phyloP scores from a whole-genome alignment of 768 basidiomycete genomes.

The Suillus hirtellus region DNA sequence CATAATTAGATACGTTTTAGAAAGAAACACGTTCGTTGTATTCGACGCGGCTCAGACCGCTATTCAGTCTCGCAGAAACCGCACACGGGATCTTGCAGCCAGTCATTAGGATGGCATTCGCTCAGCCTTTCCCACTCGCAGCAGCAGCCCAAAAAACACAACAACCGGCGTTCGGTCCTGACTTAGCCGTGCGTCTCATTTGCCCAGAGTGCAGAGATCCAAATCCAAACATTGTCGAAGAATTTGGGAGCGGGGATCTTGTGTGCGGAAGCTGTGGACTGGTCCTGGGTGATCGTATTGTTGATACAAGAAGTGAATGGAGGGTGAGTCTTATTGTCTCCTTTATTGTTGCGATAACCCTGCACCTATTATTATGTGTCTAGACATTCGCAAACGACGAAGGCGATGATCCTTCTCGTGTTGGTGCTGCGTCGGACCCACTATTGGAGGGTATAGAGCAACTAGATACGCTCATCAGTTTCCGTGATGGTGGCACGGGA shows the following conservation, averaged over 20 bases:
- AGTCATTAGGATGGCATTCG: conserved; percentile 53
- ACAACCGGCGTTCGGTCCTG: conserved; percentile 71
- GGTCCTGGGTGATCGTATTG: conserved; percentile 93
- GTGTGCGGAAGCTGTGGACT: conserved; percentile 93
- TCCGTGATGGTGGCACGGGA: conserved; percentile 93
- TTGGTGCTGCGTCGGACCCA: conserved; percentile 93
- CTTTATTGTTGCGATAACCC: conserved; percentile 16
- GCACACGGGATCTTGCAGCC: conserved; percentile 17
- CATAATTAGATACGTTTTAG: conserved; percentile 18
- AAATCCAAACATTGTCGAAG: conserved; percentile 93
- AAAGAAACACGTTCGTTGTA: conserved; percentile 28
- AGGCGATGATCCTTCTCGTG: conserved; percentile 99
- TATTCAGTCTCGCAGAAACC: conserved; percentile 18
- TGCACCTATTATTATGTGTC: conserved; percentile 24
- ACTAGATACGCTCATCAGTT: conserved; percentile 92
- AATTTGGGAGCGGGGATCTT: conserved; percentile 96
- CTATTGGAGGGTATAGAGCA: conserved; percentile 93
- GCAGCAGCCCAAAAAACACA: conserved; percentile 48
- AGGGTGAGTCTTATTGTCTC: conserved; percentile 57
- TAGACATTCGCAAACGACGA: conserved; percentile 99
- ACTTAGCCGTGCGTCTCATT: conserved; percentile 85
- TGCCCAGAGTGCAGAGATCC: conserved; percentile 96
- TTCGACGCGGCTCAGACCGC: conserved; percentile 11
- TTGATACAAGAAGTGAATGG: conserved; percentile 99
- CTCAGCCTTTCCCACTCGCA: conserved; percentile 81